A percentile compares a stretch with the other conserved stretches of the same genome.
Evolutionary conservation across 2,329 filamentous ascomycete genomes (phyloP).

Genomic region (Mariannaea sp.): DNA sequence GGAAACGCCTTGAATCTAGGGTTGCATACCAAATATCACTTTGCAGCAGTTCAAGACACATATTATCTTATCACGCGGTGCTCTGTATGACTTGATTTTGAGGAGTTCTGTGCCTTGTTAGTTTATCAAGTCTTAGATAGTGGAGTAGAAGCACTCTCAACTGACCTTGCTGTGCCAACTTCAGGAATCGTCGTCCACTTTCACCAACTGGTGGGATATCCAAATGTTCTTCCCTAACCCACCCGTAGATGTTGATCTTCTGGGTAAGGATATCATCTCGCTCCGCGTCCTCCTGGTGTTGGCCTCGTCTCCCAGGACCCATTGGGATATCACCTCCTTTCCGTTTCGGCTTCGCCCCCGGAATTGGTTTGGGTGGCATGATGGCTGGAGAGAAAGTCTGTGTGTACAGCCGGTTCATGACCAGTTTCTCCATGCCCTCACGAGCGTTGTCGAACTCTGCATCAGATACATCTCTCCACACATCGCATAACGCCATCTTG

Average conservation of each 20-base stretch:
- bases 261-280: slow-evolving; percentile 94
- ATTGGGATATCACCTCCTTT: slow-evolving; percentile 70
- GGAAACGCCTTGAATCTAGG: not conserved
- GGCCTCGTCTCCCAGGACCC: slow-evolving; percentile 84
- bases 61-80: slow-evolving; percentile 97
- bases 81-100: slow-evolving; percentile 96
- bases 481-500: slow-evolving; percentile 97
- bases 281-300: slow-evolving; percentile 98
- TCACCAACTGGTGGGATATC: slow-evolving; percentile 87
- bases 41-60: slow-evolving; percentile 99
- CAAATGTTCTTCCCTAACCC: slow-evolving; percentile 90
- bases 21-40: slow-evolving; percentile 83
- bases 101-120: slow-evolving; percentile 72
- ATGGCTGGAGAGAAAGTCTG: slow-evolving; percentile 98
- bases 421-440: slow-evolving; percentile 98
- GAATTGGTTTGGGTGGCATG: slow-evolving; percentile 74
- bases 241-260: slow-evolving; percentile 95
- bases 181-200: slow-evolving; percentile 85
- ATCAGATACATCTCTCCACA: slow-evolving; percentile 95
- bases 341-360: slow-evolving; percentile 69
- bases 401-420: slow-evolving; percentile 95
- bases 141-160: not conserved
- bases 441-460: slow-evolving; percentile 97
- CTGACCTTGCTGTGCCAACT: slow-evolving; percentile 83
- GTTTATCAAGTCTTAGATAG: slow-evolving; percentile 16